A percentile compares a stretch with the other conserved stretches of the same genome.
phyloP scores from a whole-genome alignment of 768 basidiomycete genomes.

The Chalciporus chontae region DNA sequence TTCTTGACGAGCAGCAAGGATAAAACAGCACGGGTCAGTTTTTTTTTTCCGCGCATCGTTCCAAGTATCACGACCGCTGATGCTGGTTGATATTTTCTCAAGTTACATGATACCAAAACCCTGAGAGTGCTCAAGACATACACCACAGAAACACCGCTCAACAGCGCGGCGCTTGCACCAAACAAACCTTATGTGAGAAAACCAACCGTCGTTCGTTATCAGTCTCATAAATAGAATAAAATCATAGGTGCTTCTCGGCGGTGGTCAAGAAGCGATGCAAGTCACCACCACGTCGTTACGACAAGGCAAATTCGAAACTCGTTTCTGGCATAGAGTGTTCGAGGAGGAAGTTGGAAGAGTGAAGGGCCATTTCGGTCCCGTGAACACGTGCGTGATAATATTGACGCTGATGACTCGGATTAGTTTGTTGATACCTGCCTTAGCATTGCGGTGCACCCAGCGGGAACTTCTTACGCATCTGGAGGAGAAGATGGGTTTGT shows the following conservation, averaged over 20 bases:
- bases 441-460: constrained; percentile 91
- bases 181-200: constrained; percentile 75
- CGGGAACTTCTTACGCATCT: constrained; percentile 84
- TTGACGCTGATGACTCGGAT: background rate
- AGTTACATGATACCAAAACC: constrained; percentile 84
- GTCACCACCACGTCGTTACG: constrained; percentile 93
- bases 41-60: background rate
- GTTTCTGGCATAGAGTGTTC: constrained; percentile 97
- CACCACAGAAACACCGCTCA: constrained; percentile 90
- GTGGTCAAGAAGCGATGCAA: constrained; percentile 96
- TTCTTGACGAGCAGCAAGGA: constrained; percentile 97
- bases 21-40: constrained; percentile 84
- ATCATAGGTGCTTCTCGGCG: constrained; percentile 79
- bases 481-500: constrained; percentile 97
- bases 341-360: constrained; percentile 97
- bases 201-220: background rate
- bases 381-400: constrained; percentile 76
- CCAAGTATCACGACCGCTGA: background rate
- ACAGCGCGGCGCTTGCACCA: constrained; percentile 86
- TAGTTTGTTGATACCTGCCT: constrained; percentile 6
- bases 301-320: constrained; percentile 96
- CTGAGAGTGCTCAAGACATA: constrained; percentile 91
- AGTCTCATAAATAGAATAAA: background rate
- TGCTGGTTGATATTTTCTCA: constrained; percentile 31
- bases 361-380: constrained; percentile 95